phyloP scores from a whole-genome alignment of 202 grass and related monocot genomes.

The Schoenoplectus triqueter region DNA sequence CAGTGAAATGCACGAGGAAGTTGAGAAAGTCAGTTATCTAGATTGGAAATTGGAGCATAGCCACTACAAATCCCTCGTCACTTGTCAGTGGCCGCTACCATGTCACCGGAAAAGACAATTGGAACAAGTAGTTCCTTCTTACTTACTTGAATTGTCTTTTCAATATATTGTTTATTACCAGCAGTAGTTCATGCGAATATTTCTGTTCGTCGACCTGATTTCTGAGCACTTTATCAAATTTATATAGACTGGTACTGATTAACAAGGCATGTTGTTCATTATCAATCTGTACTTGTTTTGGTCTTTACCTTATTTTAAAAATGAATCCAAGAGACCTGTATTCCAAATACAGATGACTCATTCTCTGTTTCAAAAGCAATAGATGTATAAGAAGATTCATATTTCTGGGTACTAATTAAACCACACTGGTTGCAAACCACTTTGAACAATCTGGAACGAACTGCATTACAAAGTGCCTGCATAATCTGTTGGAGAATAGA shows the following conservation, averaged over 20 bases:
- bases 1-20: neutral
- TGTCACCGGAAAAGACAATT: too few species aligned
- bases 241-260: too few species aligned
- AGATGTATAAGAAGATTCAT: conserved; percentile 42
- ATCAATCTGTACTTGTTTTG: conserved; percentile 11
- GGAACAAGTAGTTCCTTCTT: too few species aligned
- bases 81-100: too few species aligned
- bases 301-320: conserved; percentile 60
- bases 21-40: neutral
- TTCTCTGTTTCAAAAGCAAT: conserved; percentile 67
- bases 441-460: neutral
- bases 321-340: conserved; percentile 71
- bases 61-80: too few species aligned
- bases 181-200: too few species aligned
- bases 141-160: too few species aligned
- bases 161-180: too few species aligned
- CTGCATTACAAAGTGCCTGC: neutral
- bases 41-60: too few species aligned
- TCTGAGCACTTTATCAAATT: too few species aligned
- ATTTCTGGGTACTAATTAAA: neutral
- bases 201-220: too few species aligned
- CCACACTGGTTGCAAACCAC: neutral
- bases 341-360: conserved; percentile 58
- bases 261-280: too few species aligned
- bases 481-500: neutral